Base-by-base conservation (phyloP, 2,329 filamentous ascomycete genomes). In the Penicillium sp. region DNA sequence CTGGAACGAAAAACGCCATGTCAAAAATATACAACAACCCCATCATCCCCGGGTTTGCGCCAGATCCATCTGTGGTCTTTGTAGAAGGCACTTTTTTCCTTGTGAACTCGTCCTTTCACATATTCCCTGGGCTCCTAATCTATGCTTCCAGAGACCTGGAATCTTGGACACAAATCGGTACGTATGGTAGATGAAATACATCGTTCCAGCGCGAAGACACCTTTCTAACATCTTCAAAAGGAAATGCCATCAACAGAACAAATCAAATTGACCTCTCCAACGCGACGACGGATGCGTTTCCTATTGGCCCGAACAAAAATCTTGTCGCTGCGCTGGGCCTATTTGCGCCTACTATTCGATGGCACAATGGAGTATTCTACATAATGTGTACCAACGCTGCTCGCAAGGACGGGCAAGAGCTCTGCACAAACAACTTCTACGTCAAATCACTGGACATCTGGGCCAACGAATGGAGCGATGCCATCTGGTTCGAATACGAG, bases 51-150 rank as follows among this genome's bases (percentile, higher is more conserved):
- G 79, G 79, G 13, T 81, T 76, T 52, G 71, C 79, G 50, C 75
- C 79, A 0, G 78, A 81, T 58, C 79, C 79, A 1, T 77, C 73
- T 45, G 79, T 78, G 55, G 72, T 77, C 22, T 72, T 75, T 42
- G 75, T 80, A 6, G 63, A 68, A 33, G 62, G 72, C 24, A 78
- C 74, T 0, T 79, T 76, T 62, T 81, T 78, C 65, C 78, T 78
- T 51, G 76, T 76, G 1, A 72, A 73, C 2, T 79, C 78, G 1
- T 77, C 73, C n/a, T 81, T 81, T 65, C 68, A 76, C 50, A 71
- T 73, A 24, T 80, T 78, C 46, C 79, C 79, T 0, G 78, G 78
- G 0, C 68, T 80, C 1, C 78, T 78, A 1, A 68, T 82, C 22
- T 76, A 81, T 55, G 74, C 74, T 6, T 77, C 73, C 56, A 75